Conservation (phyloP, 2,329 filamentous ascomycete species). For the Paramyrothecium roridum region DNA sequence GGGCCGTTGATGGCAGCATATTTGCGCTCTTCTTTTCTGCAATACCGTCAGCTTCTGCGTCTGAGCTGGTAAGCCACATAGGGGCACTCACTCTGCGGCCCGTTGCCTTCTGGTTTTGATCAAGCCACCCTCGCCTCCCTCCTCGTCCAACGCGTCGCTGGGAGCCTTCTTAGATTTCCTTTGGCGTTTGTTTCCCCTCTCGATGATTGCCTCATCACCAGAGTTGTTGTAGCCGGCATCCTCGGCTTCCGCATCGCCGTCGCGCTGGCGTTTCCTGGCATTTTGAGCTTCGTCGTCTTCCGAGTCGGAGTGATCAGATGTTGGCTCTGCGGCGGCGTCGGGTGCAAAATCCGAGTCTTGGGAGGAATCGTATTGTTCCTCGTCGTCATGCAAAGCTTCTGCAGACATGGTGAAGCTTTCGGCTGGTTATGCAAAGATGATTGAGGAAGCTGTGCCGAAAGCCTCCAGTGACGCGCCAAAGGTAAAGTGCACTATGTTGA, state of each 20-base stretch:
- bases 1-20: constrained; percentile 50
- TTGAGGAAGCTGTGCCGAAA: too few species aligned
- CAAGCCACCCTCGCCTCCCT: constrained; percentile 57
- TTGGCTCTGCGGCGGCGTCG: constrained; percentile 47
- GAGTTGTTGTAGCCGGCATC: constrained; percentile 62
- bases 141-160: constrained; percentile 44
- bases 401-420: constrained; percentile 34
- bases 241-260: constrained; percentile 20
- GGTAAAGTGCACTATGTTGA: too few species aligned
- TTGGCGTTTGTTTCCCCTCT: constrained; percentile 53
- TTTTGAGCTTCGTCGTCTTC: constrained; percentile 31
- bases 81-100: constrained; percentile 54
- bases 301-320: constrained; percentile 49
- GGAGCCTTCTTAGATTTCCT: constrained; percentile 40
- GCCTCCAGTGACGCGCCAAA: too few species aligned
- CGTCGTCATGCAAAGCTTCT: constrained; percentile 40
- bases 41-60: constrained; percentile 6
- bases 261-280: constrained; percentile 17
- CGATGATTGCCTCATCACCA: constrained; percentile 69
- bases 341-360: constrained; percentile 73
- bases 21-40: constrained; percentile 55
- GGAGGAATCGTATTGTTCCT: constrained; percentile 63
- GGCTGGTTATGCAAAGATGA: constrained; percentile 1
- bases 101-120: constrained; percentile 72
- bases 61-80: not conserved